phyloP scores from a whole-genome alignment of 805 yeast genomes.

The Allodekkera sacchari region DNA sequence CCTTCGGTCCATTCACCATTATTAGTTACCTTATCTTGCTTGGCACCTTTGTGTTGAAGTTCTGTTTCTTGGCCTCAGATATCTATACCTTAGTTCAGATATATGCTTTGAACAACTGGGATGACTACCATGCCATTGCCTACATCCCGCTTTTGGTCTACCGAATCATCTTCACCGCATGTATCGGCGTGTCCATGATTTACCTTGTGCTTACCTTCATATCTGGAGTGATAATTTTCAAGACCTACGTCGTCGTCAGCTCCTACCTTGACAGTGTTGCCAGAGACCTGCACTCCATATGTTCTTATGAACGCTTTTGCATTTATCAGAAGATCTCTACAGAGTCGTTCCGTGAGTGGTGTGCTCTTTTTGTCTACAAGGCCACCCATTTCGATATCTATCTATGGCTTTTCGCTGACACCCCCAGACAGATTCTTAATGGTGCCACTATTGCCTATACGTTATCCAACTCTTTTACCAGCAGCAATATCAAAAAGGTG shows the following conservation, averaged over 20 bases:
- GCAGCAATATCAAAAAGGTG: constrained; percentile 32
- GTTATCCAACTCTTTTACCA: constrained; percentile 33
- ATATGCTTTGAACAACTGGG: constrained; percentile 52
- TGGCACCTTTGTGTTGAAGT: constrained; percentile 35
- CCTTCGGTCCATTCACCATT: constrained; percentile 35
- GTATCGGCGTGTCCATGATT: constrained; percentile 64
- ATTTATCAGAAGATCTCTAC: constrained; percentile 60
- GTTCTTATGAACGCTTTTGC: constrained; percentile 60
- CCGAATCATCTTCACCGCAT: constrained; percentile 36
- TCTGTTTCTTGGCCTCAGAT: constrained; percentile 56
- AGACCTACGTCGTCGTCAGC: constrained; percentile 56
- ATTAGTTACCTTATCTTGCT: constrained; percentile 34
- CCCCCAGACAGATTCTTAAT: constrained; percentile 83
- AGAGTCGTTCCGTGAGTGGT: constrained; percentile 59
- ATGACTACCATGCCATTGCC: constrained; percentile 21
- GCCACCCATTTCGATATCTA: constrained; percentile 55
- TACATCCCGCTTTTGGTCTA: constrained; percentile 25
- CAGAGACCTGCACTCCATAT: constrained; percentile 45
- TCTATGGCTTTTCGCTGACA: constrained; percentile 61
- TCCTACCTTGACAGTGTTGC: constrained; percentile 65
- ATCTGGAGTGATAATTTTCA: constrained; percentile 49
- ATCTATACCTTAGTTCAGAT: constrained; percentile 71
- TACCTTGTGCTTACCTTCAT: constrained; percentile 48
- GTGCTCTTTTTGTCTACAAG: constrained; percentile 56
- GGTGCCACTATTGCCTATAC: constrained; percentile 59